Evolutionary conservation across 2,329 filamentous ascomycete species (phyloP).

Genomic region (Botryosphaeria agaves): DNA sequence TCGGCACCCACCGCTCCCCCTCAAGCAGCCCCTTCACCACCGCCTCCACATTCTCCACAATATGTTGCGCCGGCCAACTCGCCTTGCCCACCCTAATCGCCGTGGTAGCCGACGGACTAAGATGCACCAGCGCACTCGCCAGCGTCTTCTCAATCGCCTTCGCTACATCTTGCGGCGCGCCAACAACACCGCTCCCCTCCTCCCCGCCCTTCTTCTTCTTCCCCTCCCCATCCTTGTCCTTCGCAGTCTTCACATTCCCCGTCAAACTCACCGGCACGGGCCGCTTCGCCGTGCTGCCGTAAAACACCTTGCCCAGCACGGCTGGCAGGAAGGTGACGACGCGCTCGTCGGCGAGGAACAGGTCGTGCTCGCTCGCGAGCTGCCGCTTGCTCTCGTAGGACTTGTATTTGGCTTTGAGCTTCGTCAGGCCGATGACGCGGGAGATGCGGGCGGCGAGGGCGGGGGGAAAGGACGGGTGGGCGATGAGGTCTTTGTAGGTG

Average conservation of each 20-base stretch:
- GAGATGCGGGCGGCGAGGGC: conserved; percentile 29
- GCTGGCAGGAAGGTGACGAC: conserved; percentile 57
- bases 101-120: conserved; percentile 63
- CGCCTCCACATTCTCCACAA: conserved; percentile 65
- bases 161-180: conserved; percentile 45
- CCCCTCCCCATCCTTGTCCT: conserved; percentile 36
- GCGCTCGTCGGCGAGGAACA: conserved; percentile 86
- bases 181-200: conserved; percentile 8
- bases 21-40: conserved; percentile 51
- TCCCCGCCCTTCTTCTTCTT: conserved; percentile 24
- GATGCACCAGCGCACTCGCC: conserved; percentile 58
- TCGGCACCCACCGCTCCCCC: conserved; percentile 67
- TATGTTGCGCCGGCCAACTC: conserved; percentile 53
- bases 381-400: conserved; percentile 77
- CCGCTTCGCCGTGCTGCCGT: conserved; percentile 65
- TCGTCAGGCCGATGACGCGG: conserved; percentile 60
- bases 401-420: conserved; percentile 79
- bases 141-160: conserved; percentile 69
- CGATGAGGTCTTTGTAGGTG: conserved; percentile 77
- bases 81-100: conserved; percentile 65
- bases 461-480: conserved; percentile 41
- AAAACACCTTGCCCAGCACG: conserved; percentile 81
- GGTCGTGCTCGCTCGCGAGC: conserved; percentile 69
- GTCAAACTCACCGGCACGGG: conserved; percentile 69
- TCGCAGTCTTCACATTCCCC: conserved; percentile 35